Conservation (phyloP, 768 basidiomycete genomes). For the Lenzites betulinus region DNA sequence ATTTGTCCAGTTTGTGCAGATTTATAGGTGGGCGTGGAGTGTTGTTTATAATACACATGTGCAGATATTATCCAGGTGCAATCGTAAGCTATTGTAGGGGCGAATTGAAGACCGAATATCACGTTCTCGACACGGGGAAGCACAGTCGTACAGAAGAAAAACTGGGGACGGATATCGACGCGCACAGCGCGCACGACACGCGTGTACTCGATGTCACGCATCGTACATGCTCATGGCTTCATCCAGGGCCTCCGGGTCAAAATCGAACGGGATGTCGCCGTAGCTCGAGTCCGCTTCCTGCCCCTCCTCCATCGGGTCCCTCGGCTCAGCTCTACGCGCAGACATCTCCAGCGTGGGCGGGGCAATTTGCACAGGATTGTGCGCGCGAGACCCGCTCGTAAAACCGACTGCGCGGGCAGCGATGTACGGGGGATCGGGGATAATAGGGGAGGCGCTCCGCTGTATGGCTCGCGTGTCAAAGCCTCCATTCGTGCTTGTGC, state of each 20-base stretch:
- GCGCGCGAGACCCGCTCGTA: neutral
- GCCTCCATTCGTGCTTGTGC: neutral
- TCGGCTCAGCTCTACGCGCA: constrained; percentile 12
- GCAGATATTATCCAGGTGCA: too few species aligned
- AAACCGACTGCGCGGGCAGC: neutral
- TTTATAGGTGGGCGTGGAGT: too few species aligned
- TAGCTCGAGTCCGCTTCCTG: constrained; percentile 25
- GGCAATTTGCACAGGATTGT: neutral
- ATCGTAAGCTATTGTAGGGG: too few species aligned
- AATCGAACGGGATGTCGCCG: constrained; percentile 19
- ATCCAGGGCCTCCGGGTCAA: constrained; percentile 11
- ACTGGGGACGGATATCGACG: too few species aligned
- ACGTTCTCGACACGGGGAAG: too few species aligned
- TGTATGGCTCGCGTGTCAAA: neutral
- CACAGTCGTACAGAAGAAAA: too few species aligned
- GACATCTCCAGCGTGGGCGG: constrained; percentile 6
- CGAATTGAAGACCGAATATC: too few species aligned
- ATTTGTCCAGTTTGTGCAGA: too few species aligned
- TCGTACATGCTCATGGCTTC: constrained; percentile 9
- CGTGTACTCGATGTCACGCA: neutral
- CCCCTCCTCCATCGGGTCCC: neutral
- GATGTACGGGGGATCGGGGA: neutral
- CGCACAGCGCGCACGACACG: too few species aligned
- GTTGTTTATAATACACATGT: too few species aligned
- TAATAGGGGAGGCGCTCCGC: neutral